Evolutionary conservation across 129 eudicot genomes (phyloP).

Genomic region (Deinandra increscens): DNA sequence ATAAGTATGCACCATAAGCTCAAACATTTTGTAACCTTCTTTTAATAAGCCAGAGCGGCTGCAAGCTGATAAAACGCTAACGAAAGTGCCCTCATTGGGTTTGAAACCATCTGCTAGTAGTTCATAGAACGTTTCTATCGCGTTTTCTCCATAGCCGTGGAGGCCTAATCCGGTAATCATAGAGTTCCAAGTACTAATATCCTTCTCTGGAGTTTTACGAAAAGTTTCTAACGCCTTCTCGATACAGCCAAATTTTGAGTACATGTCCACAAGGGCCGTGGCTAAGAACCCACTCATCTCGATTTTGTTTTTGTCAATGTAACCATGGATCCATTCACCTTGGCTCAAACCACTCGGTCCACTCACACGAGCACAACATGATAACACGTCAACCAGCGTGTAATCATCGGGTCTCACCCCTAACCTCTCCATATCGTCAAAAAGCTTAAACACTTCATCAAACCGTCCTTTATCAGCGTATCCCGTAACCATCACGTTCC

Average conservation of each 20-base stretch:
- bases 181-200: conserved; percentile 54
- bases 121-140: conserved; percentile 32
- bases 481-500: conserved; percentile 48
- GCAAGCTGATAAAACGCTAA: conserved; percentile 53
- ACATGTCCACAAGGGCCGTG: conserved; percentile 53
- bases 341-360: conserved; percentile 46
- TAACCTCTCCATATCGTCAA: conserved; percentile 37
- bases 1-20: conserved; percentile 34
- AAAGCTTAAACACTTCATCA: conserved; percentile 41
- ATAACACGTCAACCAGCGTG: conserved; percentile 41
- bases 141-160: conserved; percentile 31
- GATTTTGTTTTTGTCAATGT: conserved; percentile 29
- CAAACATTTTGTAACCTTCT: conserved; percentile 43
- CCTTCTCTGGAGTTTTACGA: conserved; percentile 24
- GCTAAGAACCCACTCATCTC: conserved; percentile 41
- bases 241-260: conserved; percentile 46
- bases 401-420: conserved; percentile 39
- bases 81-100: conserved; percentile 51
- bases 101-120: conserved; percentile 29
- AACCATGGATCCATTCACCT: conserved; percentile 45
- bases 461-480: conserved; percentile 34
- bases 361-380: conserved; percentile 41
- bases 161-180: conserved; percentile 42
- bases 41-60: conserved; percentile 40
- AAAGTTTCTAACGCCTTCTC: conserved; percentile 46